Evolutionary conservation across 2,329 filamentous ascomycete genomes (phyloP), one percentile per base, ranked within the genome.

Genomic region (Penicillium sp.): DNA sequence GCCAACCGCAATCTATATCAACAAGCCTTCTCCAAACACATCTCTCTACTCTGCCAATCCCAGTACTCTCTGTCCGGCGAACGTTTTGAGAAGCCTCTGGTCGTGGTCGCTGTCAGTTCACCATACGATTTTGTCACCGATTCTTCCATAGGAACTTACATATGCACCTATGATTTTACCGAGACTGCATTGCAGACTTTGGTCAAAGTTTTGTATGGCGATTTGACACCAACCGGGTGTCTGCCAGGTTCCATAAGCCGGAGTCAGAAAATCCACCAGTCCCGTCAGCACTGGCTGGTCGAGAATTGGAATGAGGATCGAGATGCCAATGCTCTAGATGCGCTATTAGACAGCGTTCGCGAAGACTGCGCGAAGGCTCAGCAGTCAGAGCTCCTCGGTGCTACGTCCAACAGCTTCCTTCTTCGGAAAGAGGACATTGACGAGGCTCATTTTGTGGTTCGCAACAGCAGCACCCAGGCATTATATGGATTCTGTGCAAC

Each of bases 121-220:
- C 93, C 93, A 0, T 98, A 97, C 73, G 93, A 98, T 73, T 98
- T 98, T 72, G 92, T 92, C 45, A 92, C 93, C 84, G 93, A 98
- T 69, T 89, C 89, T 62, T 87, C 87, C 1, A 93, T 98, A 42
- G 90, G 91, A 6, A 96, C 93, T 1, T 97, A 97, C 68, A 84
- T 98, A 42, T 97, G 93, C 78, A 96, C 93, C 0, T 97, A 96
- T 73, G 93, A 97, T 76, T 97, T 96, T 69, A 97, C 93, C 0
- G 93, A 97, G 67, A 93, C 90, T 8, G 92, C 93, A 19, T 85
- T 97, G 78, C 88, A 89, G 59, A 91, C 92, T 1, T 79, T 96
- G 4, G 91, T 96, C 19, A 88, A 91, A 57, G 89, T 91, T 0
- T 78, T 97, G 0, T 93, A 93, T 66, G 93, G 93, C 10, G 91